Evolutionary conservation across 139 green algal genomes (phyloP).

Genomic region (Ulvella scutata): DNA sequence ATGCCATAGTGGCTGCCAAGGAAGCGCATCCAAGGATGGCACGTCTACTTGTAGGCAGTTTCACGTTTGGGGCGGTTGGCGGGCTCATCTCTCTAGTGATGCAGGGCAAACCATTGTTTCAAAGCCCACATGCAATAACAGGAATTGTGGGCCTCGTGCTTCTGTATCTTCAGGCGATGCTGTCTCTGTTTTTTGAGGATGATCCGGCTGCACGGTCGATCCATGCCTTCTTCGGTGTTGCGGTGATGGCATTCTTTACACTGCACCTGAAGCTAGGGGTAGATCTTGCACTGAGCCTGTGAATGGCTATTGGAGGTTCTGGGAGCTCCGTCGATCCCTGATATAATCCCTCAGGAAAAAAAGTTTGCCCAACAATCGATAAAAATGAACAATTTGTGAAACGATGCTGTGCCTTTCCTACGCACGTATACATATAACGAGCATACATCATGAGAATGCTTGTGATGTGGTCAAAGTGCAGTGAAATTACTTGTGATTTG

Average conservation of each 20-base stretch:
- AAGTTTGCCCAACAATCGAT: too few relatives aligned
- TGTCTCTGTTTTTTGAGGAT: conserved; percentile 27
- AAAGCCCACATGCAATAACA: conserved; percentile 39
- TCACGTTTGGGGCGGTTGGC: conserved; percentile 51
- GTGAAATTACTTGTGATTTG: too few relatives aligned
- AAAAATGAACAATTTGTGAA: too few relatives aligned
- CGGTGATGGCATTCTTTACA: conserved; percentile 59
- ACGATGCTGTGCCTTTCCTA: too few relatives aligned
- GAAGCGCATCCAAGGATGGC: conserved; percentile 68
- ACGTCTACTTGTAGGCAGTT: conserved; percentile 60
- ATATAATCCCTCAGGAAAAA: too few relatives aligned
- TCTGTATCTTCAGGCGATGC: conserved; percentile 55
- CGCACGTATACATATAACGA: too few relatives aligned
- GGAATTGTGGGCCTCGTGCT: conserved; percentile 42
- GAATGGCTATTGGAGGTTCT: too few relatives aligned
- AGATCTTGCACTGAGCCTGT: conserved; percentile 59
- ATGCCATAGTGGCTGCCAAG: conserved; percentile 35
- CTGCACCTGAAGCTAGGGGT: conserved; percentile 52
- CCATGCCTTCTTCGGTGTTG: conserved; percentile 60
- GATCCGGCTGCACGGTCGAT: background rate
- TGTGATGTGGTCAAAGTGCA: too few relatives aligned
- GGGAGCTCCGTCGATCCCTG: too few relatives aligned
- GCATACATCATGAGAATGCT: too few relatives aligned
- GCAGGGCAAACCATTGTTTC: conserved; percentile 49
- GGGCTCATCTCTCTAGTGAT: conserved; percentile 58